Percentiles rank a stretch among this genome's conserved stretches.
phyloP scores from a whole-genome alignment of 2,329 filamentous ascomycete species.

The Aspergillus calidoustus region DNA sequence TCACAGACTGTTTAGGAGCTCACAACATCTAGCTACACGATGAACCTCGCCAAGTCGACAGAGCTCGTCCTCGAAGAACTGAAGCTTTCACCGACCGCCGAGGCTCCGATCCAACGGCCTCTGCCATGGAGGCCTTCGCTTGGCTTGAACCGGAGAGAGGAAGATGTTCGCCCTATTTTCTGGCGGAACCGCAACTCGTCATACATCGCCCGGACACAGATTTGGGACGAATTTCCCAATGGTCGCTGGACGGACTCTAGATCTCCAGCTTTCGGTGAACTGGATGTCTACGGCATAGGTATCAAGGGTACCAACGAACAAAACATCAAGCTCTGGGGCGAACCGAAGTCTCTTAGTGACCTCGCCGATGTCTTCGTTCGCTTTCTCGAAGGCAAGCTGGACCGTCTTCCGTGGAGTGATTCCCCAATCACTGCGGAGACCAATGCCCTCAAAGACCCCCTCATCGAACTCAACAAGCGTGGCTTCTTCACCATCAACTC shows the following conservation, averaged over 20 bases:
- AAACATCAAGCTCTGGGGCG: conserved; percentile 93
- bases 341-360: conserved; percentile 78
- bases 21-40: conserved; percentile 71
- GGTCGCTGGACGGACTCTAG: conserved; percentile 97
- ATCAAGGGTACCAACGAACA: conserved; percentile 94
- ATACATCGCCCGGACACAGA: conserved; percentile 92
- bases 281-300: conserved; percentile 92
- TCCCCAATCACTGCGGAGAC: conserved; percentile 82
- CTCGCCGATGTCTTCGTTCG: conserved; percentile 81
- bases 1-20: neutral
- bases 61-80: conserved; percentile 93
- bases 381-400: conserved; percentile 80
- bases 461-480: conserved; percentile 81
- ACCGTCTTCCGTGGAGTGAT: conserved; percentile 92
- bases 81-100: conserved; percentile 74
- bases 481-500: conserved; percentile 97
- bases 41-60: conserved; percentile 96
- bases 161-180: conserved; percentile 97
- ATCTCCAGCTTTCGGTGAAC: conserved; percentile 92
- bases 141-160: conserved; percentile 81
- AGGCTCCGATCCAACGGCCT: conserved; percentile 82
- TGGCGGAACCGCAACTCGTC: conserved; percentile 97
- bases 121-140: conserved; percentile 96
- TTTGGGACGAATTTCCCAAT: conserved; percentile 99
- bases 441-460: conserved; percentile 73